Conservation (phyloP, 1,139 yeast species). For the Blastobotrys elegans region DNA sequence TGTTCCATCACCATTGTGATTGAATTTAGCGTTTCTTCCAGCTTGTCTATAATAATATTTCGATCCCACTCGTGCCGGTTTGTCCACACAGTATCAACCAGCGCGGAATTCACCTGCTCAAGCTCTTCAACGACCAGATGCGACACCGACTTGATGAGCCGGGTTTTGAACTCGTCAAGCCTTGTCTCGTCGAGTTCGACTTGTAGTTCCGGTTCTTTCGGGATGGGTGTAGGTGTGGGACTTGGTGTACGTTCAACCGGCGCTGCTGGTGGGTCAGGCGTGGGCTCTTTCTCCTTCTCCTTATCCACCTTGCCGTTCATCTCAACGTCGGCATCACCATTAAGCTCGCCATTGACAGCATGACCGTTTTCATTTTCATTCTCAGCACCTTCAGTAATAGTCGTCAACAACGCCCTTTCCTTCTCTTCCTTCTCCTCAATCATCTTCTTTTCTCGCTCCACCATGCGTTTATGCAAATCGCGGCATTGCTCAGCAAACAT, state of each 20-base stretch:
- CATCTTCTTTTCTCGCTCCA: conserved; percentile 21
- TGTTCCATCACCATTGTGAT: conserved; percentile 15
- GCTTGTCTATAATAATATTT: conserved; percentile 30
- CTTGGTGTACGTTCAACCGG: not conserved
- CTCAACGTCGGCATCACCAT: not conserved
- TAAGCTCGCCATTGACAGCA: not conserved
- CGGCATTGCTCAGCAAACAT: conserved; percentile 74
- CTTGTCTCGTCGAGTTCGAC: conserved; percentile 28
- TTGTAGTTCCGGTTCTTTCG: conserved; percentile 15
- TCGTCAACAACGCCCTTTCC: not conserved
- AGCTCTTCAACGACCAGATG: conserved; percentile 60
- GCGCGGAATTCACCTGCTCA: conserved; percentile 65
- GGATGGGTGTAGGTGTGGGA: conserved; percentile 1
- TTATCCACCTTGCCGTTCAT: not conserved
- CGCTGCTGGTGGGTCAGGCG: conserved; percentile 1
- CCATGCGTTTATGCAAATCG: conserved; percentile 66
- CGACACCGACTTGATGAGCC: conserved; percentile 41
- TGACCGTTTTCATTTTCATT: conserved; percentile 14
- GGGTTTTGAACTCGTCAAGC: conserved; percentile 32
- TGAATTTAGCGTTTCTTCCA: conserved; percentile 18
- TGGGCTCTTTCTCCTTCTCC: not conserved
- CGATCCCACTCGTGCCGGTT: conserved; percentile 67
- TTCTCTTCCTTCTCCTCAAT: conserved; percentile 35
- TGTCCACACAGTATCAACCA: conserved; percentile 74
- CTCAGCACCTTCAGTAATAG: conserved; percentile 4